Evolutionary conservation across 495 filamentous ascomycete species (phyloP), one percentile per base, ranked within the genome.

Genomic region (Hypomontagnella monticulosa): DNA sequence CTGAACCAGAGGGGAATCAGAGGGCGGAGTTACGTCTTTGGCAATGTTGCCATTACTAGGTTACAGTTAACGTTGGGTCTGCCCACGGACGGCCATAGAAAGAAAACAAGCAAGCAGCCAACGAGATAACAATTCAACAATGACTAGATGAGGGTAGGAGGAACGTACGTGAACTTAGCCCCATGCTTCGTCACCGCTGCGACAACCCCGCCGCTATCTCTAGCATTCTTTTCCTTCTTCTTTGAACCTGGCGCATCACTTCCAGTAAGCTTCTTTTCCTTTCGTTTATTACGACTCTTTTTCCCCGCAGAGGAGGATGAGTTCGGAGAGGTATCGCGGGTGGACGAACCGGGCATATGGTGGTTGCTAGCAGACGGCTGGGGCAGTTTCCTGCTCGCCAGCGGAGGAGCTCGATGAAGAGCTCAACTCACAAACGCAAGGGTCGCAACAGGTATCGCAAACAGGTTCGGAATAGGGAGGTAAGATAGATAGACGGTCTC

Each of bases 161-260:
- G 57, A 54, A 80, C 80, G 36, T 71, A 83, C 80, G 79, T 70
- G 72, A 82, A 81, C 68, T 79, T 83, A 62, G 79, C 76, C 60
- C 73, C 76, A 70, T 83, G 79, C 71, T 77, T 81, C 27, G 79
- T 83, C 76, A 83, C 78, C 73, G 81, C 81, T 55, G 81, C 81
- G 57, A 80, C 75, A 73, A 81, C 80, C 66, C 80, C 74, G 58
- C 80, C 78, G 62, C 73, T 71, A 52, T 82, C 80, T 79, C 79
- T 83, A 69, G 71, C 81, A 82, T 83, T 77, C 77, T 80, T 83
- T 56, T 77, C 75, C 73, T 82, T 78, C 65, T 82, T 82, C 78
- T 79, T 80, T 60, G 75, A 71, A 73, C 69, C 80, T 82, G 47
- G 33, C 50, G 49, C 57, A 52, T 69, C 60, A 65, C 61, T 68